These are phyloP conservation scores for Barnettozyma californica DNA, from an alignment of 805 yeast species.

Conservation along the genomic window DNA sequence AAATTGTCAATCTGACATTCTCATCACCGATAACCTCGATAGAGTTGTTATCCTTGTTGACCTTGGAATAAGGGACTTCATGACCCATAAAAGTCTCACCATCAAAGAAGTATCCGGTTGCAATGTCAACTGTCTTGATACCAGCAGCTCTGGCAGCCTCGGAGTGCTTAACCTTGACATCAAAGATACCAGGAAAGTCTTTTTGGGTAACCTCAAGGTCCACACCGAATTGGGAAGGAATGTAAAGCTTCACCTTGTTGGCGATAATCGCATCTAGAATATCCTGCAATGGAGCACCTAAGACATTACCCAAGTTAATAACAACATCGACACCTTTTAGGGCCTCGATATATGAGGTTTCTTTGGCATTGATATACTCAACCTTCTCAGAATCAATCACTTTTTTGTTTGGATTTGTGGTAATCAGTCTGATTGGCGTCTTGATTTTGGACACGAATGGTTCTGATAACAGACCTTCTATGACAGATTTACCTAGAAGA, in stretches of 20 bases:
- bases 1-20: constrained; percentile 30
- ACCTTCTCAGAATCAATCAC: constrained; percentile 18
- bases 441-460: constrained; percentile 36
- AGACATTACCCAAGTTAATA: constrained; percentile 36
- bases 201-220: constrained; percentile 30
- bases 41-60: constrained; percentile 25
- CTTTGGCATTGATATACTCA: constrained; percentile 13
- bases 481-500: constrained; percentile 42
- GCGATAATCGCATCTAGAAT: constrained; percentile 36
- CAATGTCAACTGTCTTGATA: constrained; percentile 39
- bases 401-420: constrained; percentile 25
- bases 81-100: constrained; percentile 21
- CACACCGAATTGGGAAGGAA: too few relatives aligned
- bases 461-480: constrained; percentile 41
- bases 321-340: constrained; percentile 47
- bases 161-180: constrained; percentile 25
- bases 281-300: constrained; percentile 28
- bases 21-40: constrained; percentile 35
- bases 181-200: constrained; percentile 32
- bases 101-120: constrained; percentile 37
- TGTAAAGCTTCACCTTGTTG: constrained; percentile 47
- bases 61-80: constrained; percentile 30
- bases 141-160: constrained; percentile 35
- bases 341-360: constrained; percentile 28
- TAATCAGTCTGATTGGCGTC: constrained; percentile 46